A percentile compares a stretch with the other conserved stretches of the same genome.
phyloP scores from a whole-genome alignment of 768 basidiomycete genomes.

The Phaeotremella fagi region DNA sequence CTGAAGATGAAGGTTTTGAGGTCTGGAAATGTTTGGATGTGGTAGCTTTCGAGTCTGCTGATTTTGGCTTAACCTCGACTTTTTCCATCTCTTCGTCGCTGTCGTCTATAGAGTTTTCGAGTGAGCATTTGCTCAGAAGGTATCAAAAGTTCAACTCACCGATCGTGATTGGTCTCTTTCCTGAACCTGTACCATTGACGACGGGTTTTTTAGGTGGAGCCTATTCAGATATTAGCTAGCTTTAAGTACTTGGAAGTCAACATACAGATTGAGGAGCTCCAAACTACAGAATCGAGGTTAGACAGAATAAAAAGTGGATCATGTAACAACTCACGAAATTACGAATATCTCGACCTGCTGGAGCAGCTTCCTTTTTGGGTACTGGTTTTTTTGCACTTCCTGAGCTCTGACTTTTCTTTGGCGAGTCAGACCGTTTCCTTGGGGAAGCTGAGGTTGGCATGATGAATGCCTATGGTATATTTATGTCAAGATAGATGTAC shows the following conservation, averaged over 20 bases:
- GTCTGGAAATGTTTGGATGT: slow-evolving; percentile 31
- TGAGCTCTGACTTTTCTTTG: slow-evolving; percentile 6
- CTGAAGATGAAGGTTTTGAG: slow-evolving; percentile 15
- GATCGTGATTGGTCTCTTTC: slow-evolving; percentile 35
- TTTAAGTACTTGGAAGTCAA: not conserved
- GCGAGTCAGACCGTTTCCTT: not conserved
- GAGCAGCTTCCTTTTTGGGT: slow-evolving; percentile 8
- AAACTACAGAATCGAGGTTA: not conserved
- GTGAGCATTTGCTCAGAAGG: not conserved
- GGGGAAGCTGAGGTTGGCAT: slow-evolving; percentile 4
- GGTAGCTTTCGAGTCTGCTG: slow-evolving; percentile 5
- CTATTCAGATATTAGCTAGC: slow-evolving; percentile 3
- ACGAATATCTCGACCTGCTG: slow-evolving; percentile 34
- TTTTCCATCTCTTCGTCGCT: slow-evolving; percentile 32
- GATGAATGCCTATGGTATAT: too few relatives aligned
- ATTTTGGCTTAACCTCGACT: slow-evolving; percentile 4
- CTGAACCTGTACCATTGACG: slow-evolving; percentile 14
- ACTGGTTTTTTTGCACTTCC: slow-evolving; percentile 10
- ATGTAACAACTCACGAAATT: slow-evolving; percentile 26
- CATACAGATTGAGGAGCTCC: too few relatives aligned
- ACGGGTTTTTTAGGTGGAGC: not conserved
- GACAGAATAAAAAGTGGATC: not conserved
- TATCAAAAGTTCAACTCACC: slow-evolving; percentile 19
- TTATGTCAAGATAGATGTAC: too few relatives aligned
- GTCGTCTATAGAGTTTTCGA: slow-evolving; percentile 16